A percentile compares a stretch with the other conserved stretches of the same genome.
These are phyloP conservation scores for Trametes maxima DNA, from an alignment of 768 basidiomycete species.

Conservation along the genomic window DNA sequence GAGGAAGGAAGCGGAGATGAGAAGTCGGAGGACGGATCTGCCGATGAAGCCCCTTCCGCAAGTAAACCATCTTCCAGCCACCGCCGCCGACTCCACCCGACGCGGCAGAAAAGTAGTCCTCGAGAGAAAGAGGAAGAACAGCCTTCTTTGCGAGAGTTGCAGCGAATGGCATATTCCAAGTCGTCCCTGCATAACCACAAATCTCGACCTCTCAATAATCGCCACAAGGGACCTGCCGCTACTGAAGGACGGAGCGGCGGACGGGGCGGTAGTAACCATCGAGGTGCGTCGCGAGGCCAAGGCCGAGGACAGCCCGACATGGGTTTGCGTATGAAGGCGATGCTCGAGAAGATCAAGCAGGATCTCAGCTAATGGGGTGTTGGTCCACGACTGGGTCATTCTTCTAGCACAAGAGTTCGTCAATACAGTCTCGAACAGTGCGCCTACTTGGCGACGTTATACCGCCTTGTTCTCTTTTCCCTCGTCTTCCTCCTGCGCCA, in stretches of 20 bases:
- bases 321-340: slow-evolving; percentile 83
- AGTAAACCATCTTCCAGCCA: background rate
- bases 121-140: slow-evolving; percentile 26
- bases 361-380: slow-evolving; percentile 42
- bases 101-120: background rate
- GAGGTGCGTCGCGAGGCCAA: slow-evolving; percentile 41
- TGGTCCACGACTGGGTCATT: background rate
- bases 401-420: background rate
- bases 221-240: slow-evolving; percentile 28
- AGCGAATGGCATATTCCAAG: slow-evolving; percentile 61
- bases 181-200: slow-evolving; percentile 61
- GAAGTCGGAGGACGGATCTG: slow-evolving; percentile 23
- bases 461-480: slow-evolving; percentile 57
- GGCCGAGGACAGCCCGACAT: slow-evolving; percentile 65
- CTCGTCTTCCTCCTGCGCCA: slow-evolving; percentile 38
- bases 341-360: slow-evolving; percentile 85
- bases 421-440: background rate
- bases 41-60: slow-evolving; percentile 3
- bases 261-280: slow-evolving; percentile 24
- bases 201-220: slow-evolving; percentile 41
- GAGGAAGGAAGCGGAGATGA: slow-evolving; percentile 6
- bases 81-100: background rate
- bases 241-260: slow-evolving; percentile 22
- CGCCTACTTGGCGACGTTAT: slow-evolving; percentile 6
- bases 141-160: slow-evolving; percentile 57